These are phyloP conservation scores for Solanum habrochaites DNA, from an alignment of 257 asterid genomes.

Conservation along the genomic window DNA sequence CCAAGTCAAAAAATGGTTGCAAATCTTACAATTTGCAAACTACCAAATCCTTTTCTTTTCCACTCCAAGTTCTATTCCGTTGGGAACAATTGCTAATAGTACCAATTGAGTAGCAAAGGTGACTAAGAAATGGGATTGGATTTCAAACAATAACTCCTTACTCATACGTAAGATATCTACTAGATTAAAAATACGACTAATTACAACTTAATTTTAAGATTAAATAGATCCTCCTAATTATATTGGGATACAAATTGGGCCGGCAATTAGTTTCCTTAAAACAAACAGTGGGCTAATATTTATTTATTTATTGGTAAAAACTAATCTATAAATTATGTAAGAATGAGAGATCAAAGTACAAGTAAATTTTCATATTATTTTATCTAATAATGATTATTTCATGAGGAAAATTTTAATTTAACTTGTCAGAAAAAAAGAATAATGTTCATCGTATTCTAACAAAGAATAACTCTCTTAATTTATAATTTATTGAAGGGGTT, in stretches of 20 bases:
- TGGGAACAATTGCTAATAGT: too few species aligned
- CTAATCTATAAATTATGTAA: not conserved
- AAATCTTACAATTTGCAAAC: too few species aligned
- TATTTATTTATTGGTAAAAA: not conserved
- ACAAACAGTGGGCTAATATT: not conserved
- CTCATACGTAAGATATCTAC: too few species aligned
- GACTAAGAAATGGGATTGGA: too few species aligned
- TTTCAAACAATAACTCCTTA: too few species aligned
- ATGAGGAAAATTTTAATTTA: not conserved
- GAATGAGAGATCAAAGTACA: not conserved
- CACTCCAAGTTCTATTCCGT: too few species aligned
- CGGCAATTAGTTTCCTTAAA: not conserved
- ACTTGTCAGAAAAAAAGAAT: not conserved
- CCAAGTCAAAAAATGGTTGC: too few species aligned
- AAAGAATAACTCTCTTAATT: not conserved
- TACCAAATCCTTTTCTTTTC: too few species aligned
- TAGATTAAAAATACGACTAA: too few species aligned
- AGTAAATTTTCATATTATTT: not conserved
- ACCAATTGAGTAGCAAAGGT: too few species aligned
- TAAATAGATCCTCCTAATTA: not conserved
- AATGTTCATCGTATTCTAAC: not conserved
- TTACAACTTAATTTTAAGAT: not conserved
- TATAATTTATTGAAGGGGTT: not conserved
- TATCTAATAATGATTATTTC: not conserved
- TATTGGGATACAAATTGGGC: not conserved